Evolutionary conservation across 768 basidiomycete genomes (phyloP).

Genomic region (Rhodotorula sphaerocarpa): DNA sequence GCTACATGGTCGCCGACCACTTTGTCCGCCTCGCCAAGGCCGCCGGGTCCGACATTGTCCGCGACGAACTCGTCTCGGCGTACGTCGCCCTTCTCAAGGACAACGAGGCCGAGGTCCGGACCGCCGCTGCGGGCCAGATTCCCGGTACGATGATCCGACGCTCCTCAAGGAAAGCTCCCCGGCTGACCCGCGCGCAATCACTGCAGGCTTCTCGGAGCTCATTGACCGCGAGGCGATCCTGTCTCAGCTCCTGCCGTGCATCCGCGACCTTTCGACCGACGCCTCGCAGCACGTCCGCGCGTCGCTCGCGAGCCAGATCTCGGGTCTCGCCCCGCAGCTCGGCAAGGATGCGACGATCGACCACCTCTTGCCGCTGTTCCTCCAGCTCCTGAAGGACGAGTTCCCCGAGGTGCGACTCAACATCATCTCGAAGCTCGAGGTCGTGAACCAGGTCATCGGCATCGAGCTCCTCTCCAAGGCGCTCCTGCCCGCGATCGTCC

Average conservation of each 20-base stretch:
- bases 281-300: slow-evolving; percentile 94
- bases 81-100: slow-evolving; percentile 92
- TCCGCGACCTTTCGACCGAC: slow-evolving; percentile 86
- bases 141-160: slow-evolving; percentile 61
- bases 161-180: background rate
- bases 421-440: slow-evolving; percentile 96
- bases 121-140: slow-evolving; percentile 90
- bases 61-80: slow-evolving; percentile 86
- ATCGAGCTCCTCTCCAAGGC: slow-evolving; percentile 90
- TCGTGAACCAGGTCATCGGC: slow-evolving; percentile 92
- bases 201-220: slow-evolving; percentile 80
- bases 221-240: slow-evolving; percentile 90
- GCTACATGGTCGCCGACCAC: slow-evolving; percentile 96
- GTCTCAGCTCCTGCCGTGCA: slow-evolving; percentile 84
- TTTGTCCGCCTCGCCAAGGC: slow-evolving; percentile 95
- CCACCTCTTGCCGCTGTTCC: slow-evolving; percentile 89
- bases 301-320: slow-evolving; percentile 89
- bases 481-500: slow-evolving; percentile 91
- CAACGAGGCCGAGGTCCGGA: slow-evolving; percentile 96
- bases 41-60: slow-evolving; percentile 77
- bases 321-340: slow-evolving; percentile 85
- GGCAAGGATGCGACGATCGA: slow-evolving; percentile 91
- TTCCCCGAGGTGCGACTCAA: slow-evolving; percentile 96
- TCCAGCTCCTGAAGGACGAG: slow-evolving; percentile 93
- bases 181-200: background rate